These are phyloP conservation scores for Oxytropis ochrocephala DNA, from an alignment of 306 rosid genomes.

Conservation along the genomic window DNA sequence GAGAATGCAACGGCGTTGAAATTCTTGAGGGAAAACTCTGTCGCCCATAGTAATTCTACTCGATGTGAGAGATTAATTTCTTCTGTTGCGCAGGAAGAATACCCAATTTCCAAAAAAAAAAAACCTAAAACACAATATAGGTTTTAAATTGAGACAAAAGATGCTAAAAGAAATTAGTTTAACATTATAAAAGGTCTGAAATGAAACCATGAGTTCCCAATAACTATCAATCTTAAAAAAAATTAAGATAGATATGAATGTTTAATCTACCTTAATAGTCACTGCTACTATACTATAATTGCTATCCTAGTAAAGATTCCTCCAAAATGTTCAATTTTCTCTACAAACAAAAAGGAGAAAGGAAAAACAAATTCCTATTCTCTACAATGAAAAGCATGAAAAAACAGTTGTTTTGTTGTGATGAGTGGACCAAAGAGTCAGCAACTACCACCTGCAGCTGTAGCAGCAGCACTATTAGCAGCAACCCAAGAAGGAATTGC, in stretches of 20 bases:
- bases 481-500: constrained; percentile 50
- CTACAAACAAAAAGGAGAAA: constrained; percentile 9
- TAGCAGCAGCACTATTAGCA: constrained; percentile 40
- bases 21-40: too few species aligned
- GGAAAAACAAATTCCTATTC: constrained; percentile 12
- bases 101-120: too few species aligned
- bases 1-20: too few species aligned
- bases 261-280: constrained; percentile 15
- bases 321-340: constrained; percentile 27
- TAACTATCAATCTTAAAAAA: constrained; percentile 13
- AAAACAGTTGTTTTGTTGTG: background rate
- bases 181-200: background rate
- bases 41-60: too few species aligned
- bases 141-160: background rate
- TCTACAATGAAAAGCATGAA: constrained; percentile 22
- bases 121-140: too few species aligned
- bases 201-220: constrained; percentile 1
- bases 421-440: background rate
- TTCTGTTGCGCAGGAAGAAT: too few species aligned
- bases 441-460: constrained; percentile 58
- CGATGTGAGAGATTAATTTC: too few species aligned
- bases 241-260: constrained; percentile 5
- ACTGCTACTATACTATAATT: constrained; percentile 16
- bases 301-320: constrained; percentile 36
- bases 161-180: constrained; percentile 4